Evolutionary conservation across 2,329 filamentous ascomycete genomes (phyloP), one percentile per base, ranked within the genome.

Genomic region (Apiospora hydei): DNA sequence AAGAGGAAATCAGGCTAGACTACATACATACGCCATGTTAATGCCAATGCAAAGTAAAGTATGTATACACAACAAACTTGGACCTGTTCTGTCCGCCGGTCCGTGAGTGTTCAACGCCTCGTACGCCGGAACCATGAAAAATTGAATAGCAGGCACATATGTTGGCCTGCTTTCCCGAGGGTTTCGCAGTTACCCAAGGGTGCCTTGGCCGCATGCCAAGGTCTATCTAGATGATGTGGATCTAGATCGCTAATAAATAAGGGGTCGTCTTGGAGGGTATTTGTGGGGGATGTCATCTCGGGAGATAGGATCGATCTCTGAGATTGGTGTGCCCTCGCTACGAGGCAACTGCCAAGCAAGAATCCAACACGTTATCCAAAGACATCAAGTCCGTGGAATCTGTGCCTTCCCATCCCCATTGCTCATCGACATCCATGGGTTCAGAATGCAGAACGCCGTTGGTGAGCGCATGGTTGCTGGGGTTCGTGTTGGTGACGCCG

Each of bases 381-480:
- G 85, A 81, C 67, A 85, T 82, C 76, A 84, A 84, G 74, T 91
- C 89, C 43, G 84, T 80, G 3, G 76, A 74, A 67, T 88, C 87
- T 51, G 87, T 87, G 3, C 91, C 91, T 67, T 91, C 90, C 91
- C 91, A 93, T 75, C 85, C 85, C n/a, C 70, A 71, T 69, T 74
- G 73, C 13, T 80, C 78, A 77, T 92, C 89, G 64, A 90, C 81
- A 11, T 91, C 89, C 88, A 90, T 91, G n/a, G 84, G 80, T 71
- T 91, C 88, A 1, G 82, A 77, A 70, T 86, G 81, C 10, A 44
- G 6, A 14, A 80, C 77, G n/a, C 81, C 74, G 2, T 88, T 88
- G 72, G 89, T 90, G 13, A 85, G 81, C 4, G 86, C 75, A 47
- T 80, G 80, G 43, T 80, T 76, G 7, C 79, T 76, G 67, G 82